Evolutionary conservation across 2,329 filamentous ascomycete genomes (phyloP).

Genomic region (Phyllachora maydis): DNA sequence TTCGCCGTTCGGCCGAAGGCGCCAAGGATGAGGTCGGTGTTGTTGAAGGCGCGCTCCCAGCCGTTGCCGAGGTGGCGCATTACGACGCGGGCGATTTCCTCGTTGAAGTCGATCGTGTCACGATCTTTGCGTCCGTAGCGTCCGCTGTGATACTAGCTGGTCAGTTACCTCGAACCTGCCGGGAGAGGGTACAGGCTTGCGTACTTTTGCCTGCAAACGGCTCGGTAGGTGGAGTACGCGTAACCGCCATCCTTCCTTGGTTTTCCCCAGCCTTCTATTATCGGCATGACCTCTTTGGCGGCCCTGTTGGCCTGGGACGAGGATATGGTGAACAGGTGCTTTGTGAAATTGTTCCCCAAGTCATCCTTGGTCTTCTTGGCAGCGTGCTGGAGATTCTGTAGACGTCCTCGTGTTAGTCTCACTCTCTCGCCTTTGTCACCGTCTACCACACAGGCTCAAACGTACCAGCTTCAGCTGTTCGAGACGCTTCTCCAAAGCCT

Average conservation of each 20-base stretch:
- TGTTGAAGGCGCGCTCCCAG: conserved; percentile 11
- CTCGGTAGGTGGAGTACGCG: conserved; percentile 9
- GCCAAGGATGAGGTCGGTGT: conserved; percentile 5
- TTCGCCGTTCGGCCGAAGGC: no score
- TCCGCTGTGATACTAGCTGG: no score
- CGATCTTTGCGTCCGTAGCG: no score
- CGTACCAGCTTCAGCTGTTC: conserved; percentile 5
- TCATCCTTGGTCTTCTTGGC: no score
- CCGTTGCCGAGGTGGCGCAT: conserved; percentile 4
- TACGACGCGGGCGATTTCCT: conserved; percentile 9
- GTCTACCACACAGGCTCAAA: conserved; percentile 4
- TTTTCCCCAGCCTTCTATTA: no score
- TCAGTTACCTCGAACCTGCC: no score
- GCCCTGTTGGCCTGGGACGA: no score
- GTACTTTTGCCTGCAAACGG: conserved; percentile 7
- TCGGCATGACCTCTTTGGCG: no score
- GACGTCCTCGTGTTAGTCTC: conserved; percentile 9
- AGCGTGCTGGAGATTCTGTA: no score
- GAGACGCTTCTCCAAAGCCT: conserved; percentile 3
- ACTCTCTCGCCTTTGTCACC: conserved; percentile 5
- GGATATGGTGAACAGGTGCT: no score
- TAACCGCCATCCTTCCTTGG: conserved; percentile 5
- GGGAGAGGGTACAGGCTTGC: conserved; percentile 5
- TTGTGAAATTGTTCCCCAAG: no score
- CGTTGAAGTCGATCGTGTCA: conserved; percentile 10